phyloP scores from a whole-genome alignment of 202 grass and related monocot species.

The Setaria viridis region DNA sequence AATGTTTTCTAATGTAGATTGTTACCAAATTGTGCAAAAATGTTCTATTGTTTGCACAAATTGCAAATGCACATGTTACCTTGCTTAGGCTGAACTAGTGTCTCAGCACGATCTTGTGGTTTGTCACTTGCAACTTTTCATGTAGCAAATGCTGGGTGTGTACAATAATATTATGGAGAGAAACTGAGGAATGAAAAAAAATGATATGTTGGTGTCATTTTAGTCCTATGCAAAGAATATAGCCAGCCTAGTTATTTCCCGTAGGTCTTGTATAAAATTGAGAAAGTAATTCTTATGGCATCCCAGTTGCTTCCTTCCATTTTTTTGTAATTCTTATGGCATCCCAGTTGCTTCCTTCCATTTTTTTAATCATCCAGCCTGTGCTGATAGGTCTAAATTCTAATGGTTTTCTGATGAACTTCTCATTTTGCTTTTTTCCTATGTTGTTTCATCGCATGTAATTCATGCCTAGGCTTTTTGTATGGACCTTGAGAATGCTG shows the following conservation, averaged over 20 bases:
- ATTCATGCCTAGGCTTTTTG: too few species aligned
- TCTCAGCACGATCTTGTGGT: too few species aligned
- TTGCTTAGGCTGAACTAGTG: background rate
- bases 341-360: background rate
- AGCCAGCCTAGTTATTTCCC: background rate
- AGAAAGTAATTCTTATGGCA: background rate
- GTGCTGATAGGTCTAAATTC: background rate
- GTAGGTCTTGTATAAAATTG: background rate
- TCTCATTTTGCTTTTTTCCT: background rate
- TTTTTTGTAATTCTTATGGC: background rate
- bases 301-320: background rate
- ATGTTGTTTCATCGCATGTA: background rate
- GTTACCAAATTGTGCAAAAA: background rate
- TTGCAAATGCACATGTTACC: background rate
- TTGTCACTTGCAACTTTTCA: background rate
- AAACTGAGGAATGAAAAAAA: background rate
- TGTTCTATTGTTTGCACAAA: background rate
- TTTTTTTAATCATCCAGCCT: background rate
- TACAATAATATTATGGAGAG: background rate
- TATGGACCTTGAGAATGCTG: too few species aligned
- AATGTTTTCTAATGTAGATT: too few species aligned
- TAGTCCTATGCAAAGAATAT: background rate
- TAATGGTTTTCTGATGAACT: background rate
- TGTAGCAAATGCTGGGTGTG: slow-evolving; percentile 19
- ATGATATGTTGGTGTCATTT: too few species aligned